phyloP scores from a whole-genome alignment of 2,329 filamentous ascomycete species.

The Cercospora citrullina region DNA sequence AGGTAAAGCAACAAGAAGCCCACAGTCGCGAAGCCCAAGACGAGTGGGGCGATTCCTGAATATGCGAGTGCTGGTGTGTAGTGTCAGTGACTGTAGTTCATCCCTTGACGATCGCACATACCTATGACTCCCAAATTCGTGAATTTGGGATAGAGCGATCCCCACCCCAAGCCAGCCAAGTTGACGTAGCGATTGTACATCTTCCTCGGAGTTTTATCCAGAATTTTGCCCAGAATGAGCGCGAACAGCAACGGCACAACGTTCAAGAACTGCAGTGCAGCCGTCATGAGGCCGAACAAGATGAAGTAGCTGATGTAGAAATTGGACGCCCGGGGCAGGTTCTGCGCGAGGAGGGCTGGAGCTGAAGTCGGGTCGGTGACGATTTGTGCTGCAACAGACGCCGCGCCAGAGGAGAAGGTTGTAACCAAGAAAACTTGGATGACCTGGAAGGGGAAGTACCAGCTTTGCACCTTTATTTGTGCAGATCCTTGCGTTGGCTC shows the following conservation, averaged over 20 bases:
- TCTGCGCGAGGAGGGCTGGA: slow-evolving; percentile 35
- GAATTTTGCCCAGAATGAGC: slow-evolving; percentile 34
- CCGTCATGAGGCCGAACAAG: slow-evolving; percentile 36
- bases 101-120: neutral
- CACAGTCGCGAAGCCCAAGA: slow-evolving; percentile 47
- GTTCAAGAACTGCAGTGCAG: slow-evolving; percentile 34
- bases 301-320: slow-evolving; percentile 44
- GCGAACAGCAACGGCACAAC: slow-evolving; percentile 35
- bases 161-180: slow-evolving; percentile 45
- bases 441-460: slow-evolving; percentile 43
- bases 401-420: slow-evolving; percentile 39
- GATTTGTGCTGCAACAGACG: slow-evolving; percentile 35
- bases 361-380: slow-evolving; percentile 34
- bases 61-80: slow-evolving; percentile 42
- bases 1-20: slow-evolving; percentile 49
- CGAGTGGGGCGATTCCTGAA: slow-evolving; percentile 49
- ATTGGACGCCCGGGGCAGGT: slow-evolving; percentile 40
- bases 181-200: slow-evolving; percentile 47
- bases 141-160: slow-evolving; percentile 46
- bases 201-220: slow-evolving; percentile 47
- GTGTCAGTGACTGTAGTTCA: neutral
- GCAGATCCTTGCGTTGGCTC: slow-evolving; percentile 43
- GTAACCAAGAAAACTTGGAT: slow-evolving; percentile 44
- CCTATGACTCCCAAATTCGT: slow-evolving; percentile 43
- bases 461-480: slow-evolving; percentile 40